Evolutionary conservation across 768 basidiomycete genomes (phyloP).

Genomic region (Leucocoprinus leucothites): DNA sequence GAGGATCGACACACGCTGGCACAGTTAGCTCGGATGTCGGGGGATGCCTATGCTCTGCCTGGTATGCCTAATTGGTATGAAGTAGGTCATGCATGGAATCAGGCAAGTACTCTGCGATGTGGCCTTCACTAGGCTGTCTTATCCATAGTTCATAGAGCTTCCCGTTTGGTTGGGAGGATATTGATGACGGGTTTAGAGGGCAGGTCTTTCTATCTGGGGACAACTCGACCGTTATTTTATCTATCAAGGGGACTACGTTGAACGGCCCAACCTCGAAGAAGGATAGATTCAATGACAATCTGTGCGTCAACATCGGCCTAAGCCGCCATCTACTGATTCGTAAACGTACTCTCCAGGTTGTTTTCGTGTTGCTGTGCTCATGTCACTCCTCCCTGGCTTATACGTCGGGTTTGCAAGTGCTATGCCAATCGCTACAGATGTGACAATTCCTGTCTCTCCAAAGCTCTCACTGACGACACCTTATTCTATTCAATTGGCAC

Average conservation of each 20-base stretch:
- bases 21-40: constrained; percentile 84
- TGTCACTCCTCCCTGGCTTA: constrained; percentile 84
- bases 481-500: constrained; percentile 91
- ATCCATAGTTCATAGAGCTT: constrained; percentile 50
- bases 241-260: constrained; percentile 87
- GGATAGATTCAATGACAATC: constrained; percentile 92
- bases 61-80: constrained; percentile 79
- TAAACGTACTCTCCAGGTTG: constrained; percentile 28
- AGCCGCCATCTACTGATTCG: background rate
- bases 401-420: constrained; percentile 87
- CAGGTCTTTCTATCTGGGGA: constrained; percentile 80
- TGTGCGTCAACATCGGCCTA: constrained; percentile 30
- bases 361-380: constrained; percentile 94
- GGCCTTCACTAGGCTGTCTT: background rate
- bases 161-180: constrained; percentile 75
- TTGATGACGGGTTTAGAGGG: constrained; percentile 76
- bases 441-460: constrained; percentile 75
- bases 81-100: constrained; percentile 72
- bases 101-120: constrained; percentile 27
- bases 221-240: constrained; percentile 80
- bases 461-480: constrained; percentile 82
- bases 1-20: constrained; percentile 75
- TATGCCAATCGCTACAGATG: constrained; percentile 70
- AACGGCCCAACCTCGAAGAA: constrained; percentile 83
- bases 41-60: constrained; percentile 83